Base-by-base conservation (phyloP, 1,284 basidiomycete genomes). In the Puccinia triticina region DNA sequence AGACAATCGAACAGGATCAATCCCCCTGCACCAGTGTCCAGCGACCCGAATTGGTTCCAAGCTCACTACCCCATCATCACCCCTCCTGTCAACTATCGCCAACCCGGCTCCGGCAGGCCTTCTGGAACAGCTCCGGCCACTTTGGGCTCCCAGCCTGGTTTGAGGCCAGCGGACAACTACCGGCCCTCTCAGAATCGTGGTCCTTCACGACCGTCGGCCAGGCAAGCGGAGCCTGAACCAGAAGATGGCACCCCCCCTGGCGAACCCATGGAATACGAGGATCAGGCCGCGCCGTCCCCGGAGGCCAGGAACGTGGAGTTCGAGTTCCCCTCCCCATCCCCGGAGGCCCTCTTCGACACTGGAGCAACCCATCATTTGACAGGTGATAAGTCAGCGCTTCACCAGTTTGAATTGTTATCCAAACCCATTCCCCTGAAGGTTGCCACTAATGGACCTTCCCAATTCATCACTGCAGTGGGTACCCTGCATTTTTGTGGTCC, bases 401-500 rank as follows among this genome's bases (percentile, higher is more conserved):
- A 8, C 16, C 8, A 59, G 26, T 26, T 59, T 59, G 4, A 26
- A 21, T 7, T 59, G 29, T n/a, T 59, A n/a, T 3, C 2, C 10
- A 59, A 21, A 1, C 55, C 55, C 21, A 59, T 59, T 26, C 55
- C 55, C 10, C 21, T 59, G 12, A 26, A 14, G 4, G 55, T 59
- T 7, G 55, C 55, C 4, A 61, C 59, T 61, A 34, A 61, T 18
- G 29, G 29, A 7, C 1, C 59, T 18, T 5, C 59, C 29, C 37
- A n/a, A 1, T 48, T n/a, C 40, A 43, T 69, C 8, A 69, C 66
- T 21, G 66, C 10, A 11, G 7, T 21, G 18, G 66, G 66, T 0
- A 69, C 34, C 7, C n/a, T 69, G 40, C 23, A 5, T 69, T 69
- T 69, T 29, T 12, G 12, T 69, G 66, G 66, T 16, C 66, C 66